Evolutionary conservation across 805 yeast species (phyloP).

Genomic region (Saccharomycopsis guyanensis): DNA sequence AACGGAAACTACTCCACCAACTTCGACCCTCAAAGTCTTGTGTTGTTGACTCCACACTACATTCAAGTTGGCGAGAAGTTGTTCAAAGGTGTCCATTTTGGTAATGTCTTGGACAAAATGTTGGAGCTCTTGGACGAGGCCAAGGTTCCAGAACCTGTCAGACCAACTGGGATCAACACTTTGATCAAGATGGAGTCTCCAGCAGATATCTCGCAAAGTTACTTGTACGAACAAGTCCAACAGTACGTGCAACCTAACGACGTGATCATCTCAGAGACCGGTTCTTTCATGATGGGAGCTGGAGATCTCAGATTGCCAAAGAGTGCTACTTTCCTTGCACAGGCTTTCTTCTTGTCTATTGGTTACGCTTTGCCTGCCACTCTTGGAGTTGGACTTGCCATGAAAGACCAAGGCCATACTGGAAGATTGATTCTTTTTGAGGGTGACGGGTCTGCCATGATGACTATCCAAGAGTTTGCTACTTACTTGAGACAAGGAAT

Average conservation of each 20-base stretch:
- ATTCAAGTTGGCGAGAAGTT: conserved; percentile 38
- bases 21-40: conserved; percentile 34
- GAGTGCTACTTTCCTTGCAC: conserved; percentile 47
- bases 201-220: conserved; percentile 41
- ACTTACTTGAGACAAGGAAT: conserved; percentile 52
- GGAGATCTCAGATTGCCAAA: conserved; percentile 59
- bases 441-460: conserved; percentile 94
- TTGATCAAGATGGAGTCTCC: conserved; percentile 25
- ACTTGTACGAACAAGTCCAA: conserved; percentile 35
- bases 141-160: conserved; percentile 21
- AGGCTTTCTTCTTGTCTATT: conserved; percentile 75
- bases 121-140: conserved; percentile 30
- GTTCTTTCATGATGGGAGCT: conserved; percentile 72
- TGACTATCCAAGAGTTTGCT: conserved; percentile 83
- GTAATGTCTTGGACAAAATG: conserved; percentile 42
- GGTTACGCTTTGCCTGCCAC: conserved; percentile 87
- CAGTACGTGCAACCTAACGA: conserved; percentile 52
- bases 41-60: conserved; percentile 48
- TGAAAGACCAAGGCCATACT: conserved; percentile 38
- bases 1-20: conserved; percentile 55
- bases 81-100: conserved; percentile 39
- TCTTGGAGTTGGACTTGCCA: conserved; percentile 73
- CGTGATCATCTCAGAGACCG: conserved; percentile 71
- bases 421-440: conserved; percentile 65
- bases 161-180: conserved; percentile 22